These are phyloP conservation scores for Sambucus nigra DNA, from an alignment of 129 eudicot species.

Conservation along the genomic window DNA sequence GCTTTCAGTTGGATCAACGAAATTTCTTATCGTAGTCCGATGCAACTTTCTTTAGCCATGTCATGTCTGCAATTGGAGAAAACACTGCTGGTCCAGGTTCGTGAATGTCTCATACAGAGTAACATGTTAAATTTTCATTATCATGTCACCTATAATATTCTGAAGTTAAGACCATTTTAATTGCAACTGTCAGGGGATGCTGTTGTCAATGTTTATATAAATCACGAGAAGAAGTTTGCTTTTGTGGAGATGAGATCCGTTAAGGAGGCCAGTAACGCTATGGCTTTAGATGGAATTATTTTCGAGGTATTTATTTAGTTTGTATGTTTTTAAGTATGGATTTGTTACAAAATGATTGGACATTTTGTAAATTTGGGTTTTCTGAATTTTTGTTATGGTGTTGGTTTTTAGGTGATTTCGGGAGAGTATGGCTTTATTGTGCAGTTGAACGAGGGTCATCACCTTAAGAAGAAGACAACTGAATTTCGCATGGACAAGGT, in stretches of 20 bases:
- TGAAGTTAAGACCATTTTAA: background rate
- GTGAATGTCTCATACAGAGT: background rate
- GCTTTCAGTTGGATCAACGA: background rate
- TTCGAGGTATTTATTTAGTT: conserved; percentile 52
- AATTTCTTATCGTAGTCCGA: conserved; percentile 54
- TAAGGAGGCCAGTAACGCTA: conserved; percentile 98
- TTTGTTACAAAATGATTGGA: no score
- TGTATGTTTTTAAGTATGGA: no score
- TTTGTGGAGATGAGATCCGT: conserved; percentile 99
- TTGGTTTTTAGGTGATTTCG: no score
- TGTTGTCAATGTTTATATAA: conserved; percentile 92
- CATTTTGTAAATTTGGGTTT: no score
- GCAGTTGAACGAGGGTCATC: no score
- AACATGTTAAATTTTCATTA: background rate
- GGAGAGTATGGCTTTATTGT: no score
- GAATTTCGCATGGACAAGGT: no score
- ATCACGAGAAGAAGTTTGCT: conserved; percentile 97
- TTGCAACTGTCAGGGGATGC: conserved; percentile 61
- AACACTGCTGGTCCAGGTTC: conserved; percentile 98
- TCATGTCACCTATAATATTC: background rate
- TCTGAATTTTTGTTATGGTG: no score
- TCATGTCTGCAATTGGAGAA: conserved; percentile 95
- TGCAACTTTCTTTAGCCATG: conserved; percentile 91
- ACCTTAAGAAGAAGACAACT: no score
- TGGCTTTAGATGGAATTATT: conserved; percentile 93